A percentile compares a stretch with the other conserved stretches of the same genome.
Evolutionary conservation across 1,284 basidiomycete species (phyloP).

Genomic region (Heterobasidion parviporum): DNA sequence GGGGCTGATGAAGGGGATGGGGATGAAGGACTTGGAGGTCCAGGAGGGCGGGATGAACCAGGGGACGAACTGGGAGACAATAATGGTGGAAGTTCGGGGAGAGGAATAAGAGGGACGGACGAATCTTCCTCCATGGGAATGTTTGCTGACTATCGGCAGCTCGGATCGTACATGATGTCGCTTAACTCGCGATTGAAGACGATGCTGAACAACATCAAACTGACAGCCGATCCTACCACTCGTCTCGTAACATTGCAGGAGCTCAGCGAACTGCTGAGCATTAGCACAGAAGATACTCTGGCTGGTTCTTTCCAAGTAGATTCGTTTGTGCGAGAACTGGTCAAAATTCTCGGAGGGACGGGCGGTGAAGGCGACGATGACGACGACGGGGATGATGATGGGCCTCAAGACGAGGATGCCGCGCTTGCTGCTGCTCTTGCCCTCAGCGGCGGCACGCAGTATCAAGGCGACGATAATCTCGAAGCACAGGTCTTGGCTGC

Average conservation of each 20-base stretch:
- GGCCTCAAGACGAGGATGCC: constrained; percentile 52
- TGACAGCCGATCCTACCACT: constrained; percentile 71
- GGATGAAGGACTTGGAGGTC: constrained; percentile 34
- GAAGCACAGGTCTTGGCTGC: constrained; percentile 92
- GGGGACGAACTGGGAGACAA: constrained; percentile 32
- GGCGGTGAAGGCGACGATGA: constrained; percentile 65
- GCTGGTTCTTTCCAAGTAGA: constrained; percentile 93
- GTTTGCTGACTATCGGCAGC: constrained; percentile 76
- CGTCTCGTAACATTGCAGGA: constrained; percentile 90
- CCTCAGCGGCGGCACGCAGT: constrained; percentile 54
- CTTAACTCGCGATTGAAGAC: constrained; percentile 83
- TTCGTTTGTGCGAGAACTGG: constrained; percentile 86
- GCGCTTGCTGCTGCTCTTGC: constrained; percentile 62
- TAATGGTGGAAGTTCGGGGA: constrained; percentile 22
- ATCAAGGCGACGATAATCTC: constrained; percentile 76
- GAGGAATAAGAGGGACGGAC: constrained; percentile 54
- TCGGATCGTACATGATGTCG: constrained; percentile 87
- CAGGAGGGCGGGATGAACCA: constrained; percentile 32
- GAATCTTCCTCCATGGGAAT: constrained; percentile 75
- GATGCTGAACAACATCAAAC: constrained; percentile 84
- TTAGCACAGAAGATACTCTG: constrained; percentile 96
- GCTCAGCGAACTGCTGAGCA: constrained; percentile 88
- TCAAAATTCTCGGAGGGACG: constrained; percentile 85
- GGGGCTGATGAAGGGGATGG: constrained; percentile 32
- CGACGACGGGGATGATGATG: constrained; percentile 49